Percentiles rank a stretch among this genome's conserved stretches.
Conservation (phyloP, 192 early-diverging fungal genomes). For the Spizellomyces punctatus region DNA sequence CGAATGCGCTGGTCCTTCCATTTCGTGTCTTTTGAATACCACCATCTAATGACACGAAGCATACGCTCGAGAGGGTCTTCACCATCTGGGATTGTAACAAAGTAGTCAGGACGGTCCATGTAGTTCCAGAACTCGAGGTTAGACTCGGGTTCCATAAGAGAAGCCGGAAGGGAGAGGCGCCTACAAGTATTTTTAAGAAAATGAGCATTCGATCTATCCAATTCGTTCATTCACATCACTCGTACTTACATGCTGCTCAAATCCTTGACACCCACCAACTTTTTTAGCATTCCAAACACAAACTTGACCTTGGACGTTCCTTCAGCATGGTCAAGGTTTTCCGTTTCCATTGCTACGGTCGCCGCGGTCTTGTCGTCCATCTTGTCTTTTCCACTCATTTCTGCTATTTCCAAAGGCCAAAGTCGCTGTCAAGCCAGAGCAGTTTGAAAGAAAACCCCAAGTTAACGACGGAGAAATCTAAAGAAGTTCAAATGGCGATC, state of each 20-base stretch:
- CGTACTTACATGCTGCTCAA: conserved; percentile 49
- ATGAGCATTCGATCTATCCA: too few relatives aligned
- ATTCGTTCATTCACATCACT: too few relatives aligned
- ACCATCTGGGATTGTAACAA: conserved; percentile 65
- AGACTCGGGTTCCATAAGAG: conserved; percentile 70
- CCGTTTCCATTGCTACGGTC: neutral
- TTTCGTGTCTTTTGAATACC: conserved; percentile 72
- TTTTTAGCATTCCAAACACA: conserved; percentile 62
- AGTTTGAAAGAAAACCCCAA: too few relatives aligned
- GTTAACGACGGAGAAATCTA: too few relatives aligned
- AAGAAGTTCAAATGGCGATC: too few relatives aligned
- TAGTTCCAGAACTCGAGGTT: conserved; percentile 71
- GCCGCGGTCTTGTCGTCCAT: neutral
- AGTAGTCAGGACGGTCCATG: conserved; percentile 76
- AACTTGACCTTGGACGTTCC: conserved; percentile 49
- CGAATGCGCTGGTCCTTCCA: conserved; percentile 69
- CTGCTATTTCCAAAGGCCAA: too few relatives aligned
- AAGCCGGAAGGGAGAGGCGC: conserved; percentile 71
- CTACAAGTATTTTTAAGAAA: conserved; percentile 6
- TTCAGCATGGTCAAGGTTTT: conserved; percentile 15
- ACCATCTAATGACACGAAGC: conserved; percentile 72
- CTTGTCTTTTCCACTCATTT: too few relatives aligned
- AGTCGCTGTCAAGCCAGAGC: too few relatives aligned
- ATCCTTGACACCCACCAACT: conserved; percentile 71
- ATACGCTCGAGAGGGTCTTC: conserved; percentile 68